phyloP scores from a whole-genome alignment of 257 asterid species.

The Buddleja alternifolia region DNA sequence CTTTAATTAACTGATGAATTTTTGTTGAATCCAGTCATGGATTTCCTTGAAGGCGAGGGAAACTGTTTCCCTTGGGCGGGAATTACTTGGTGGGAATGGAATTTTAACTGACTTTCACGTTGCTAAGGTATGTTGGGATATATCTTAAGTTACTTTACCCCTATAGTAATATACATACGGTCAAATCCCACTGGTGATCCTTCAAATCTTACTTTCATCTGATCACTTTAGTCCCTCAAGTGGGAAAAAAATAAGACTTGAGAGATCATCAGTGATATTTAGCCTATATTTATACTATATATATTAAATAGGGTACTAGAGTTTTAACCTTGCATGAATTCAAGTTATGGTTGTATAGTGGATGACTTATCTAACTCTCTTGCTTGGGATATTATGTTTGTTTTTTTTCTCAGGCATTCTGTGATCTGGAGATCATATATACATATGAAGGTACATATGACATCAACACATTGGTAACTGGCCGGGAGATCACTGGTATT shows the following conservation, averaged over 20 bases:
- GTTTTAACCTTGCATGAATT: background rate
- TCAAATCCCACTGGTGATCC: too few species aligned
- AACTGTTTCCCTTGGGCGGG: constrained; percentile 69
- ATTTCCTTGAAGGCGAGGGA: constrained; percentile 78
- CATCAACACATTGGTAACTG: too few species aligned
- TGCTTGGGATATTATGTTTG: background rate
- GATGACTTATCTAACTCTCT: background rate
- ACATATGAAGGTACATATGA: too few species aligned
- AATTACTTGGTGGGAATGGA: constrained; percentile 59
- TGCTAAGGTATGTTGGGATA: constrained; percentile 84
- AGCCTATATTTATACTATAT: too few species aligned
- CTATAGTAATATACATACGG: background rate
- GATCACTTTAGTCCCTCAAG: too few species aligned
- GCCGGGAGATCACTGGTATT: too few species aligned
- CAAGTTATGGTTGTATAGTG: background rate
- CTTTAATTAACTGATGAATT: constrained; percentile 18
- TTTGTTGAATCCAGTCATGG: constrained; percentile 72
- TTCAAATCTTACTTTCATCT: too few species aligned
- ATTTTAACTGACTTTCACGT: constrained; percentile 73
- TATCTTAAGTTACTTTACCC: background rate
- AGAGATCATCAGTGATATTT: too few species aligned
- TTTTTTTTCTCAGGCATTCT: background rate
- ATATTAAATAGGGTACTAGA: too few species aligned
- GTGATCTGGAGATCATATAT: too few species aligned
- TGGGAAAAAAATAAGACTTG: too few species aligned